phyloP scores from a whole-genome alignment of 306 rosid species.

The Lathyrus sativus region DNA sequence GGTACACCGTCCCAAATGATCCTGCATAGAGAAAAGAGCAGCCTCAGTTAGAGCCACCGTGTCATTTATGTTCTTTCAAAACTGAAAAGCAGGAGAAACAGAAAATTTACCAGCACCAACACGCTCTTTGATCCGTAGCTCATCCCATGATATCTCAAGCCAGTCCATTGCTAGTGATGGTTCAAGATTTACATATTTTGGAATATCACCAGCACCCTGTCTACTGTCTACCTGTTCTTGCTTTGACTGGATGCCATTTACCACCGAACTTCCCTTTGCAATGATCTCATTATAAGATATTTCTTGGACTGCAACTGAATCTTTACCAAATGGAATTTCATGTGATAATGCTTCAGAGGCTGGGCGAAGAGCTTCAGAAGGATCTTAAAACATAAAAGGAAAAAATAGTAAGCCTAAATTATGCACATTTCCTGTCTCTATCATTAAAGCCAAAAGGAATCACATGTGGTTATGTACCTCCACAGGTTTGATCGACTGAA shows the following conservation, averaged over 20 bases:
- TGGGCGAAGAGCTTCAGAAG: constrained; percentile 47
- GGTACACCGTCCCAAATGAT: constrained; percentile 95
- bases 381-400: constrained; percentile 47
- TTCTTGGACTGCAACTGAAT: constrained; percentile 43
- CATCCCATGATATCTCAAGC: constrained; percentile 99
- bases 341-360: constrained; percentile 40
- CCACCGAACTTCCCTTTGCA: constrained; percentile 45
- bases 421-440: constrained; percentile 36
- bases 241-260: constrained; percentile 45
- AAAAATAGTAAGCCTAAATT: constrained; percentile 45
- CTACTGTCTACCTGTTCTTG: constrained; percentile 48
- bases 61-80: background rate
- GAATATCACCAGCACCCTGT: constrained; percentile 54
- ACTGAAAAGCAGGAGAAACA: constrained; percentile 19
- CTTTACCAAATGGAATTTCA: constrained; percentile 46
- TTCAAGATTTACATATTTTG: constrained; percentile 75
- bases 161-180: constrained; percentile 99
- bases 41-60: constrained; percentile 17
- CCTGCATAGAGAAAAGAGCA: constrained; percentile 53
- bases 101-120: constrained; percentile 86
- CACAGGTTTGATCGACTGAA: constrained; percentile 47
- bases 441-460: constrained; percentile 50
- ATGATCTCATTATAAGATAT: constrained; percentile 42
- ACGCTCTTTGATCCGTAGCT: constrained; percentile 82
- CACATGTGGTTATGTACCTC: constrained; percentile 47